Conservation (phyloP, 2,329 filamentous ascomycete genomes). For the Pseudogymnoascus sp. region DNA sequence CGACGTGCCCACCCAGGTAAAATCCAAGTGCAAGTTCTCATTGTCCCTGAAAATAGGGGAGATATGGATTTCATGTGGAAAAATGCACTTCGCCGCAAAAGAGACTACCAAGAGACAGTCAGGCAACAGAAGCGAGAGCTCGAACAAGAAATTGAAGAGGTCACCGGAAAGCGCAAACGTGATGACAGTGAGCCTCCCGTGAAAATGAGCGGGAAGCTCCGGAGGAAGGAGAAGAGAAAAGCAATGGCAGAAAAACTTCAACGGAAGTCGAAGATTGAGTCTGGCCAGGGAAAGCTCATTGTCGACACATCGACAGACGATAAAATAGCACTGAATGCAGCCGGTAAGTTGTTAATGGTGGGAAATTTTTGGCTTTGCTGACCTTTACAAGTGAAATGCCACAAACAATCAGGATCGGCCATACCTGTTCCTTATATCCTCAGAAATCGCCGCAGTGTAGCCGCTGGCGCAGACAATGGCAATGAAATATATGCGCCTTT, state of each 20-base stretch:
- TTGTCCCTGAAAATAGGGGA: constrained; percentile 26
- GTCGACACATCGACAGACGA: not conserved
- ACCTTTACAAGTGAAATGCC: not conserved
- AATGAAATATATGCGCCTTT: constrained; percentile 52
- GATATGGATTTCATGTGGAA: constrained; percentile 41
- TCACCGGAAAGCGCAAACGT: constrained; percentile 24
- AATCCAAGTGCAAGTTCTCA: constrained; percentile 49
- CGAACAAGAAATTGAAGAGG: constrained; percentile 28
- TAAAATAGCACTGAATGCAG: constrained; percentile 24
- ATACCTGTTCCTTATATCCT: constrained; percentile 16
- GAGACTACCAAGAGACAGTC: constrained; percentile 45
- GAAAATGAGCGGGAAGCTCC: constrained; percentile 22
- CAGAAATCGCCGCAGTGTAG: constrained; percentile 5
- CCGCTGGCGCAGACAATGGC: constrained; percentile 24
- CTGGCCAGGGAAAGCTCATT: not conserved
- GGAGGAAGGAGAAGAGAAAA: constrained; percentile 25
- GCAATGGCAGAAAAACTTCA: constrained; percentile 17
- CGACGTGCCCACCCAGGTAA: constrained; percentile 37
- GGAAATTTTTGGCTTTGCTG: not conserved
- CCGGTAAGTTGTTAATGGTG: constrained; percentile 27
- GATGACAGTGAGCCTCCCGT: constrained; percentile 9
- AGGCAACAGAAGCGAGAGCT: constrained; percentile 34
- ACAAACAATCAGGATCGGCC: constrained; percentile 27
- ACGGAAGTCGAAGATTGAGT: not conserved
- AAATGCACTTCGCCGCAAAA: constrained; percentile 54